Conservation (phyloP, 306 rosid genomes). For the Corylus heterophylla region DNA sequence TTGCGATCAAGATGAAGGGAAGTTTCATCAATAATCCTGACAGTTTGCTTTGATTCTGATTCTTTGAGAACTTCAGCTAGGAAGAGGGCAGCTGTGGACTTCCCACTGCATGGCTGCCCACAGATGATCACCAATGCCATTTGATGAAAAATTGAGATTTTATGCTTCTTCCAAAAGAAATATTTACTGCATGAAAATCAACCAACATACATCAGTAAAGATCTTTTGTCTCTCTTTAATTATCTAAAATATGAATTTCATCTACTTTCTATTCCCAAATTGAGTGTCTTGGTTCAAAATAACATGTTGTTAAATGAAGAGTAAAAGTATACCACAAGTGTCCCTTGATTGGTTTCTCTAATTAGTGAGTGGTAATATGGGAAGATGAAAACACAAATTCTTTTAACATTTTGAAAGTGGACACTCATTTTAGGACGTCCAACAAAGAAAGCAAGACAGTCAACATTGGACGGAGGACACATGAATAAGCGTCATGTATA, state of each 20-base stretch:
- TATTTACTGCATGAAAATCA: background rate
- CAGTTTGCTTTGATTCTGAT: constrained; percentile 48
- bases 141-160: background rate
- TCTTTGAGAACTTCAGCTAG: constrained; percentile 9
- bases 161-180: background rate
- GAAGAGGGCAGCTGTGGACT: constrained; percentile 13
- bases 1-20: constrained; percentile 79
- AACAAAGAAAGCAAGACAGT: background rate
- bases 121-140: constrained; percentile 97
- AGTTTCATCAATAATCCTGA: constrained; percentile 70
- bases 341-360: background rate
- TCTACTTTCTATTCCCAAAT: background rate
- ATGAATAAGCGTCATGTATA: background rate
- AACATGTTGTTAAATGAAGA: background rate
- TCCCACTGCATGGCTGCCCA: constrained; percentile 89
- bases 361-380: background rate
- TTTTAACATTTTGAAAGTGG: background rate
- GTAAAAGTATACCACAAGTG: background rate
- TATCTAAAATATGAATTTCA: background rate
- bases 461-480: background rate
- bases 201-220: constrained; percentile 1
- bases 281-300: background rate
- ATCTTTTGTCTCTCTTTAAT: background rate
- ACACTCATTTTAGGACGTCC: background rate
- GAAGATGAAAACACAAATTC: background rate